These are phyloP conservation scores for Articulospora tetracladia DNA, from an alignment of 495 filamentous ascomycete genomes.

Conservation along the genomic window DNA sequence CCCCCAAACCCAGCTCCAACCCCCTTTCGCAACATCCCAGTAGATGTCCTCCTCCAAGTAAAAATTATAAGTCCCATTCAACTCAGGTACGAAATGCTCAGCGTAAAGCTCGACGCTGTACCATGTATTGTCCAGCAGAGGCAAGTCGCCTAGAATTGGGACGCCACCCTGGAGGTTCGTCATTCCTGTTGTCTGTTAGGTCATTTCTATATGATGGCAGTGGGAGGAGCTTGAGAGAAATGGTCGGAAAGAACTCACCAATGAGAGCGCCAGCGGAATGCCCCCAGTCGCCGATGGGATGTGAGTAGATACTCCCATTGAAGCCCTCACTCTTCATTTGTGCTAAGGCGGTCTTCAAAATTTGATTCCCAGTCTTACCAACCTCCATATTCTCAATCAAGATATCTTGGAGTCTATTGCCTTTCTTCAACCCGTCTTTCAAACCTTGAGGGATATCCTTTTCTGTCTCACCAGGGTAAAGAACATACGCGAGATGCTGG, in stretches of 20 bases:
- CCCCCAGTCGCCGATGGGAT: conserved; percentile 48
- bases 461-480: conserved; percentile 37
- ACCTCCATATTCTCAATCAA: conserved; percentile 37
- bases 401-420: conserved; percentile 42
- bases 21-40: conserved; percentile 26
- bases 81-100: conserved; percentile 40
- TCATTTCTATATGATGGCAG: too few species aligned
- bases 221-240: not conserved
- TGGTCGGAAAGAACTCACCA: too few species aligned
- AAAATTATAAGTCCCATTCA: conserved; percentile 35
- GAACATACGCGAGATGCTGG: conserved; percentile 44
- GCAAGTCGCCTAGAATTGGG: conserved; percentile 38
- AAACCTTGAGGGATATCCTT: conserved; percentile 34
- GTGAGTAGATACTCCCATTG: conserved; percentile 40
- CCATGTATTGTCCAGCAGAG: conserved; percentile 35
- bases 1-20: conserved; percentile 43
- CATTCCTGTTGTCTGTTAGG: conserved; percentile 33
- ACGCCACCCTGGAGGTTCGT: conserved; percentile 41
- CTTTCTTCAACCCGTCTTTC: conserved; percentile 36
- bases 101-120: conserved; percentile 45
- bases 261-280: conserved; percentile 43
- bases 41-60: conserved; percentile 44
- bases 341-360: conserved; percentile 29
- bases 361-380: conserved; percentile 37
- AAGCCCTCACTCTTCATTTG: conserved; percentile 40